phyloP scores from a whole-genome alignment of 2,329 filamentous ascomycete species.

The Tolypocladium amazonense region DNA sequence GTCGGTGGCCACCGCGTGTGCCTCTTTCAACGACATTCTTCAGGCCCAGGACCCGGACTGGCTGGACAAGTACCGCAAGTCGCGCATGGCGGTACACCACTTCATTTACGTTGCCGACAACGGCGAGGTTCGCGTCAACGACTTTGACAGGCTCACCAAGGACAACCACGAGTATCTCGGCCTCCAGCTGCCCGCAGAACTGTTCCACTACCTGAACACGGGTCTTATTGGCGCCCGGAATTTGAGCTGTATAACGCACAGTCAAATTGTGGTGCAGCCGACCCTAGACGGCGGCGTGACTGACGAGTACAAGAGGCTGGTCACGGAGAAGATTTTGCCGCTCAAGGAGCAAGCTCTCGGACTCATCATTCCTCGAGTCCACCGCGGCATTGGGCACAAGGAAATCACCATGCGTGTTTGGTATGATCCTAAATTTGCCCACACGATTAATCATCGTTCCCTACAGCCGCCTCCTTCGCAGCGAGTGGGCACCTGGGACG shows the following conservation, averaged over 20 bases:
- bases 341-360: conserved; percentile 68
- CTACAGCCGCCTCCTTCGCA: conserved; percentile 36
- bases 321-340: conserved; percentile 62
- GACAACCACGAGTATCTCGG: conserved; percentile 87
- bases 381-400: conserved; percentile 75
- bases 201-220: conserved; percentile 80
- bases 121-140: conserved; percentile 68
- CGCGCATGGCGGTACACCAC: conserved; percentile 76
- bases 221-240: conserved; percentile 72
- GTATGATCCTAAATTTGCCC: conserved; percentile 64
- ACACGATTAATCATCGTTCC: conserved; percentile 53
- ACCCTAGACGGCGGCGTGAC: conserved; percentile 77
- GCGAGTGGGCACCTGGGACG: conserved; percentile 55
- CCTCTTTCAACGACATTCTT: conserved; percentile 70
- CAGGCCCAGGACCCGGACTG: conserved; percentile 63
- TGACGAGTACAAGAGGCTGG: conserved; percentile 68
- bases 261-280: conserved; percentile 68
- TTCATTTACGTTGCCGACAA: conserved; percentile 69
- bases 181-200: conserved; percentile 78
- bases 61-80: conserved; percentile 77
- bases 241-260: conserved; percentile 71
- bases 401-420: conserved; percentile 70
- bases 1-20: conserved; percentile 61
- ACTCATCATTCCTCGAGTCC: conserved; percentile 67
- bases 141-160: conserved; percentile 61